Conservation (phyloP, 495 filamentous ascomycete genomes). For the Bathelium albidoporum region DNA sequence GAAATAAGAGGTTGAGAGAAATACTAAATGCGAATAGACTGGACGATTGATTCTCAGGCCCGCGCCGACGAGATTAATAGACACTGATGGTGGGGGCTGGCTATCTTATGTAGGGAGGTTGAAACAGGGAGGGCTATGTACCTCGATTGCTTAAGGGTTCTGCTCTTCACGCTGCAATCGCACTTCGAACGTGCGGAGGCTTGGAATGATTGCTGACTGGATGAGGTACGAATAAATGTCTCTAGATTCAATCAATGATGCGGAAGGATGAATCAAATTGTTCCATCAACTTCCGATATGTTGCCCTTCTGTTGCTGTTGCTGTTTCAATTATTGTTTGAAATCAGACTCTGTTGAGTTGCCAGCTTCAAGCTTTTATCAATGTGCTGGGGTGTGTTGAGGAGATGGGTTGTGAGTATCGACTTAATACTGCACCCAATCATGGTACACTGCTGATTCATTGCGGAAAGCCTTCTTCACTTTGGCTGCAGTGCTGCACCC, state of each 20-base stretch:
- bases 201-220: background rate
- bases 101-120: background rate
- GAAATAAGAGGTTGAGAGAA: constrained; percentile 47
- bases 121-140: background rate
- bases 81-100: background rate
- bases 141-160: background rate
- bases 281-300: background rate
- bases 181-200: background rate
- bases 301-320: background rate
- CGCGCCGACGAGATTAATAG: background rate
- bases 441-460: no score
- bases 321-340: background rate
- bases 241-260: background rate
- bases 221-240: background rate
- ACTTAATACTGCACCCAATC: no score
- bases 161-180: background rate
- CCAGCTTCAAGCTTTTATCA: no score
- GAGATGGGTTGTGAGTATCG: no score
- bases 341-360: no score
- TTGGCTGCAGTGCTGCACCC: no score
- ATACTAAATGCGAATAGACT: constrained; percentile 5
- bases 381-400: no score
- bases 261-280: background rate
- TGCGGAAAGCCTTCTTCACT: no score
- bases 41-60: background rate